A percentile compares a stretch with the other conserved stretches of the same genome.
phyloP scores from a whole-genome alignment of 1,139 yeast genomes.

The Scheffersomyces segobiensis region DNA sequence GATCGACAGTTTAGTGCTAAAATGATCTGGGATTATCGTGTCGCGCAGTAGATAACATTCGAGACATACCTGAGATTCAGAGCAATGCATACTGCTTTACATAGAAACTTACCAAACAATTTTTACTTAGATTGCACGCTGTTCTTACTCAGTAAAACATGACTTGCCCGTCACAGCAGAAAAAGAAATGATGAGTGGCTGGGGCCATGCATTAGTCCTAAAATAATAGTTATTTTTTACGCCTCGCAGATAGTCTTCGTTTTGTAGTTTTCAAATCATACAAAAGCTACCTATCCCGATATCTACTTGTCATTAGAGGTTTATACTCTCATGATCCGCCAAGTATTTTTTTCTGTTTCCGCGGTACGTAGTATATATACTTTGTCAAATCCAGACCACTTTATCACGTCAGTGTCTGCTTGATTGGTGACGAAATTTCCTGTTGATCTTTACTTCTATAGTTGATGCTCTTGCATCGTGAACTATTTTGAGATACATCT shows the following conservation, averaged over 20 bases:
- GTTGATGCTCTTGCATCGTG: background rate
- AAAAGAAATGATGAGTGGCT: background rate
- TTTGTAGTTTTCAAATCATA: background rate
- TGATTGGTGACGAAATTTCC: background rate
- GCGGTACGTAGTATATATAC: background rate
- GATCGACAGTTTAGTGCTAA: background rate
- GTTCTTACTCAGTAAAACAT: background rate
- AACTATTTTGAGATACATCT: background rate
- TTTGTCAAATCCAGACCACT: background rate
- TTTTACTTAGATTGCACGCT: background rate
- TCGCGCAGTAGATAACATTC: background rate
- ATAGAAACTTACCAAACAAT: background rate
- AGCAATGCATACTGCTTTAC: background rate
- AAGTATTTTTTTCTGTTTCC: background rate
- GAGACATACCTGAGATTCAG: background rate
- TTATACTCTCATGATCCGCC: background rate
- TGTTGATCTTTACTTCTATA: background rate
- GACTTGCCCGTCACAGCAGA: background rate
- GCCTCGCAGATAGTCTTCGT: background rate
- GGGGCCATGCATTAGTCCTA: background rate
- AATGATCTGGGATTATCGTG: background rate
- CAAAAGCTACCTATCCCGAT: background rate
- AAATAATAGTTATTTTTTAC: background rate
- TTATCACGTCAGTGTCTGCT: background rate
- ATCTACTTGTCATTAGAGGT: background rate